These are phyloP conservation scores for Russula foetens DNA, from an alignment of 768 basidiomycete species.

Conservation along the genomic window DNA sequence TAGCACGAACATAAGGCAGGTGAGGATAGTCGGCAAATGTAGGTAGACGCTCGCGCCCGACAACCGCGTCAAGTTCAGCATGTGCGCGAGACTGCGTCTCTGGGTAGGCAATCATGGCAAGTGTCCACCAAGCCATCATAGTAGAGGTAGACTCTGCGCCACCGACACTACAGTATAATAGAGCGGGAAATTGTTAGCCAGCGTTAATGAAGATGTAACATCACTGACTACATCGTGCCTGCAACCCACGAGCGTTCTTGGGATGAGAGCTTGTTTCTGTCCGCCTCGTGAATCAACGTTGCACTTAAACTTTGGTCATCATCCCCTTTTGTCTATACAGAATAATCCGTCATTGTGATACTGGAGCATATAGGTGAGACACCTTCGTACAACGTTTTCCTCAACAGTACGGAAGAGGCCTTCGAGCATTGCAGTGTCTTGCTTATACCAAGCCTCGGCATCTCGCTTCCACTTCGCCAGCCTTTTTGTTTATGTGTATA, in stretches of 20 bases:
- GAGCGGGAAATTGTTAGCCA: neutral
- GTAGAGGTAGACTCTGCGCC: neutral
- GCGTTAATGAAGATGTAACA: neutral
- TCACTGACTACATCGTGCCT: neutral
- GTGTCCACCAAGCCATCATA: neutral
- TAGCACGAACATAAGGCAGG: constrained; percentile 4
- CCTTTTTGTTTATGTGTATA: neutral
- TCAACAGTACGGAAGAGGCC: neutral
- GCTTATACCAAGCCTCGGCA: neutral
- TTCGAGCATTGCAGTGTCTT: neutral
- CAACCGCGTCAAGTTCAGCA: neutral
- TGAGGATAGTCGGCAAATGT: neutral
- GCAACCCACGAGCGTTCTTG: neutral
- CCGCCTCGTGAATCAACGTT: neutral
- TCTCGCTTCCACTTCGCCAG: constrained; percentile 2
- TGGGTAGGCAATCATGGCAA: constrained; percentile 4
- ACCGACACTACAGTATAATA: neutral
- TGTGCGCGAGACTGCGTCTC: constrained; percentile 3
- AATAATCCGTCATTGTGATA: too few species aligned
- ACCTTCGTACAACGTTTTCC: too few species aligned
- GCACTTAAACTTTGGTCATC: neutral
- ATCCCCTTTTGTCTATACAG: too few species aligned
- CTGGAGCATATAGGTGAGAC: too few species aligned
- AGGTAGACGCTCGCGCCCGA: neutral
- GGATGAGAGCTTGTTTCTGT: neutral